These are phyloP conservation scores for Lichtheimia hyalospora DNA, from an alignment of 371 early-diverging fungal species.

Conservation along the genomic window DNA sequence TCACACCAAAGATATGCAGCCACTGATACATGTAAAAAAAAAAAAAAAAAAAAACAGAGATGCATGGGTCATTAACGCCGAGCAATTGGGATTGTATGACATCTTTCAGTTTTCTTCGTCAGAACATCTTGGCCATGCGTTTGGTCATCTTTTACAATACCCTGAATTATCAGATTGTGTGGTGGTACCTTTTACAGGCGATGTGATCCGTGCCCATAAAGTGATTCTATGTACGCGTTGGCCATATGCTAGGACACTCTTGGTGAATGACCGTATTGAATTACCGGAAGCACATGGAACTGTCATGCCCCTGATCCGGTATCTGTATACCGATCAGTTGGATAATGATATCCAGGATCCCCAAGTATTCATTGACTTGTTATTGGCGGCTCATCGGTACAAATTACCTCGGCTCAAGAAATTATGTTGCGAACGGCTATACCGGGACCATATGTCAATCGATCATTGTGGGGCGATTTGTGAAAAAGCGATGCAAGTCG, in stretches of 20 bases:
- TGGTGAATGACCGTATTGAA: not conserved
- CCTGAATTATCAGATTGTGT: not conserved
- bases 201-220: not conserved
- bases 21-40: not conserved
- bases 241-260: not conserved
- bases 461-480: constrained; percentile 18
- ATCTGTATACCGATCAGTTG: not conserved
- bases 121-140: constrained; percentile 6
- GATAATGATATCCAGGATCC: not conserved
- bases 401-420: constrained; percentile 57
- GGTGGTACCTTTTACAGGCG: not conserved
- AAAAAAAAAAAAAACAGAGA: constrained; percentile 41
- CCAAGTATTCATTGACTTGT: not conserved
- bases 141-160: not conserved
- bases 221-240: not conserved
- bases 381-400: constrained; percentile 57
- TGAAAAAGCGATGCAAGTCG: not conserved
- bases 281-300: not conserved
- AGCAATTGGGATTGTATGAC: constrained; percentile 55
- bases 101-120: constrained; percentile 10
- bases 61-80: constrained; percentile 55
- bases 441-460: constrained; percentile 44
- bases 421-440: constrained; percentile 51
- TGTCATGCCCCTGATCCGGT: not conserved
- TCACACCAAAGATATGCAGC: not conserved